A percentile compares a stretch with the other conserved stretches of the same genome.
phyloP scores from a whole-genome alignment of 306 rosid species.

The Castanopsis chinensis region DNA sequence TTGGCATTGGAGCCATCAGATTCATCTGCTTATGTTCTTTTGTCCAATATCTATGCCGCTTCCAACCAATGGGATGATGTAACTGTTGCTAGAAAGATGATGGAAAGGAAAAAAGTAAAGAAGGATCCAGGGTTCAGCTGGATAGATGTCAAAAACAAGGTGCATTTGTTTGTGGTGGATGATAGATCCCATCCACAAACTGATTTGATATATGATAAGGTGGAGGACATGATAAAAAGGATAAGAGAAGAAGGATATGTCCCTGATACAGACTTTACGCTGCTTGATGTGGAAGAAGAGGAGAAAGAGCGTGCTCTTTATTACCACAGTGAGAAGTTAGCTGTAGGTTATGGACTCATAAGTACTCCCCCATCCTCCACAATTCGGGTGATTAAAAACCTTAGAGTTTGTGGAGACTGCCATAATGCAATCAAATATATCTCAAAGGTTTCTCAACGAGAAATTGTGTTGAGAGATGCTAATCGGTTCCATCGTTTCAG shows the following conservation, averaged over 20 bases:
- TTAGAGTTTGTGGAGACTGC: constrained; percentile 78
- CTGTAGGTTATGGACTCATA: constrained; percentile 57
- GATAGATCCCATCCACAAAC: constrained; percentile 67
- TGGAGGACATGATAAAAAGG: constrained; percentile 53
- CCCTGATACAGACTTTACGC: constrained; percentile 64
- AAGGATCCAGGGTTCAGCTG: constrained; percentile 90
- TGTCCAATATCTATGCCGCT: constrained; percentile 73
- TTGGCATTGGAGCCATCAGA: constrained; percentile 69
- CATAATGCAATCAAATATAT: constrained; percentile 72
- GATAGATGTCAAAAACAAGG: constrained; percentile 73
- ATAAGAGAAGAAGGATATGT: constrained; percentile 65
- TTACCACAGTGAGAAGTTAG: constrained; percentile 67
- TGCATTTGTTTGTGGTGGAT: constrained; percentile 71
- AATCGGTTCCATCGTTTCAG: constrained; percentile 74
- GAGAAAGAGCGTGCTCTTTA: constrained; percentile 63
- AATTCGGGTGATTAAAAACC: constrained; percentile 68
- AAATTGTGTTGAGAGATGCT: constrained; percentile 74
- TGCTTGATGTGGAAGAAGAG: constrained; percentile 65
- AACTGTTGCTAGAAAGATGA: constrained; percentile 55
- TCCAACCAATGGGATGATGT: constrained; percentile 75
- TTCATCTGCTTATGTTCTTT: constrained; percentile 66
- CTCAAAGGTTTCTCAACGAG: constrained; percentile 50
- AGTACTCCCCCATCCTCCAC: constrained; percentile 47
- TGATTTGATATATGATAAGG: constrained; percentile 49
- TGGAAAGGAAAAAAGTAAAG: constrained; percentile 63